These are phyloP conservation scores for Chrysopogon serrulatus DNA, from an alignment of 176 grass and related monocot species.

Conservation along the genomic window DNA sequence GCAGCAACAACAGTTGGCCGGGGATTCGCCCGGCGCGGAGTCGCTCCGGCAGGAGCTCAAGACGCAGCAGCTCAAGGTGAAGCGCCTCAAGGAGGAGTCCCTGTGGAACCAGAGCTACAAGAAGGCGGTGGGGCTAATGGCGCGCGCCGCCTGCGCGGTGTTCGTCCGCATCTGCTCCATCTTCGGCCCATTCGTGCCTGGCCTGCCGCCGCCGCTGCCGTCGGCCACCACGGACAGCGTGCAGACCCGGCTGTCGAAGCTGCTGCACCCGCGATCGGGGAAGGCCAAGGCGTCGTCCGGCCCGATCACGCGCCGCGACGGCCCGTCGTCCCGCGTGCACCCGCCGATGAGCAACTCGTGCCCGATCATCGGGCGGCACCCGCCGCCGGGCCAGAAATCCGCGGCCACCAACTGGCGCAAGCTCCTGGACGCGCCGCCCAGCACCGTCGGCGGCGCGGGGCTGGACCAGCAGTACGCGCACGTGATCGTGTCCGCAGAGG, in stretches of 20 bases:
- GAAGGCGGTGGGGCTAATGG: conserved; percentile 69
- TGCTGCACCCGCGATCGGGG: conserved; percentile 29
- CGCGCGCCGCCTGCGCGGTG: conserved; percentile 50
- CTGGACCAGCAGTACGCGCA: conserved; percentile 80
- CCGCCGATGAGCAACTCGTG: conserved; percentile 55
- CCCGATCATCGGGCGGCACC: conserved; percentile 54
- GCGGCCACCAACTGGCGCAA: conserved; percentile 45
- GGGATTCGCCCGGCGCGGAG: conserved; percentile 15
- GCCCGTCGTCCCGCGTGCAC: conserved; percentile 14
- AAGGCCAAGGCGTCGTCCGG: conserved; percentile 52
- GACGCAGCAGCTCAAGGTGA: conserved; percentile 62
- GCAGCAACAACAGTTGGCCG: too few relatives aligned
- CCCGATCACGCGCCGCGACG: conserved; percentile 55
- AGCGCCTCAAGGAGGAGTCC: conserved; percentile 69
- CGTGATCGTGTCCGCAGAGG: conserved; percentile 66
- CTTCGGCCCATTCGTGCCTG: conserved; percentile 46
- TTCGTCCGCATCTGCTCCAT: conserved; percentile 64
- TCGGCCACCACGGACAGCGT: conserved; percentile 21
- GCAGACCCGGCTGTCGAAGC: conserved; percentile 30
- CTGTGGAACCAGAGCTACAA: conserved; percentile 73
- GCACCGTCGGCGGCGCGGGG: conserved; percentile 60
- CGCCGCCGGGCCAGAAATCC: not conserved
- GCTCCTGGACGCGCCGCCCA: conserved; percentile 44
- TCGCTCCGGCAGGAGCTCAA: conserved; percentile 56
- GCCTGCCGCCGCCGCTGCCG: conserved; percentile 31